A percentile compares a stretch with the other conserved stretches of the same genome.
phyloP scores from a whole-genome alignment of 2,329 filamentous ascomycete genomes.

The Colletotrichum phormii region DNA sequence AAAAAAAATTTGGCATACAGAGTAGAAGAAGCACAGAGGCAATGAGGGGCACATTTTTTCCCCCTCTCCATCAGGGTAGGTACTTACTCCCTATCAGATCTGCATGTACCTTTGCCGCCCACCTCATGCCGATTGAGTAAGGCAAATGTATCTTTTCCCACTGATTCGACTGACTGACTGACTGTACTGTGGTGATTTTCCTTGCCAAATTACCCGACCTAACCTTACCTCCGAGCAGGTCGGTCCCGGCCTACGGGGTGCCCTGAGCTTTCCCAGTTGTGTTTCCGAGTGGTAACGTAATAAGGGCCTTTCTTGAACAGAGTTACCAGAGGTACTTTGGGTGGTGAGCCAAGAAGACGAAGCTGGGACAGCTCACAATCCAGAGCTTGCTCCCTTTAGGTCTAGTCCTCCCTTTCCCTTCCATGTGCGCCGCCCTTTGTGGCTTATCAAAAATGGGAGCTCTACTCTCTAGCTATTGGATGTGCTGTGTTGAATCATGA shows the following conservation, averaged over 20 bases:
- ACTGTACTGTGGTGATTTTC: background rate
- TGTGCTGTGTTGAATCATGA: too few relatives aligned
- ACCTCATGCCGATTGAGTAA: background rate
- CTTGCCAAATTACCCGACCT: background rate
- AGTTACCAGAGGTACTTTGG: background rate
- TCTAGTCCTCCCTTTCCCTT: slow-evolving; percentile 14
- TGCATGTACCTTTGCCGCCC: background rate
- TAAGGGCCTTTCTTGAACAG: background rate
- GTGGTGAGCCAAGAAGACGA: background rate
- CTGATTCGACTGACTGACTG: background rate
- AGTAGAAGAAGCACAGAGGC: background rate
- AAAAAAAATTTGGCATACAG: too few relatives aligned
- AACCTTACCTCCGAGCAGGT: slow-evolving; percentile 31
- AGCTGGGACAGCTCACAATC: slow-evolving; percentile 19
- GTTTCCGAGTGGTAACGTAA: background rate
- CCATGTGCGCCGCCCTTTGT: slow-evolving; percentile 8
- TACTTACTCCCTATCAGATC: background rate
- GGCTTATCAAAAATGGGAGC: slow-evolving; percentile 1
- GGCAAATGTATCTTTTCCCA: slow-evolving; percentile 1
- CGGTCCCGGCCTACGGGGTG: slow-evolving; percentile 1
- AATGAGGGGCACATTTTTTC: slow-evolving; percentile 2
- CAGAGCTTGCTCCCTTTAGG: slow-evolving; percentile 30
- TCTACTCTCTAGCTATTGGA: too few relatives aligned
- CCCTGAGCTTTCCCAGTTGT: background rate
- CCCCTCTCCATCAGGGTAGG: slow-evolving; percentile 1